Conservation (phyloP, 768 basidiomycete species). For the Bullera alba region DNA sequence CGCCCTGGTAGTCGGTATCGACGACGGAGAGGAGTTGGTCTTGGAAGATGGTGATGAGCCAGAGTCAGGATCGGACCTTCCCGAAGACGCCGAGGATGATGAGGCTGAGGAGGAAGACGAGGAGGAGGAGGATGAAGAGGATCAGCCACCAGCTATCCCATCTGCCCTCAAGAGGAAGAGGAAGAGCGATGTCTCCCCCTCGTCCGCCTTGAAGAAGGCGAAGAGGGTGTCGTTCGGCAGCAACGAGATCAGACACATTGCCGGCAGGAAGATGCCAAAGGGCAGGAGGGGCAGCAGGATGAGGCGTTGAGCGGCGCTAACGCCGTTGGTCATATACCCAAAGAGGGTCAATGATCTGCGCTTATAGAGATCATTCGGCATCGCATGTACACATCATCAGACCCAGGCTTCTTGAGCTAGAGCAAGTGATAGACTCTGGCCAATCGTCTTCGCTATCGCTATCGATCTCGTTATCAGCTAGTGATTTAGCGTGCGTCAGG, state of each 20-base stretch:
- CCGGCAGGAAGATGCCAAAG: not conserved
- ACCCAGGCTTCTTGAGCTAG: too few species aligned
- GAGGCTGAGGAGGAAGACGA: slow-evolving; percentile 34
- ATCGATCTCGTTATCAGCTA: too few species aligned
- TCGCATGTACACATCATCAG: too few species aligned
- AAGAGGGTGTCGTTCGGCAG: slow-evolving; percentile 31
- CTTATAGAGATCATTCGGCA: too few species aligned
- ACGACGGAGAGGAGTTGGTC: slow-evolving; percentile 27
- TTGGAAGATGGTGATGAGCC: slow-evolving; percentile 41
- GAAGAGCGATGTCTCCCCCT: slow-evolving; percentile 13
- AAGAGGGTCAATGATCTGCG: too few species aligned
- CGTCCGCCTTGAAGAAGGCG: slow-evolving; percentile 12
- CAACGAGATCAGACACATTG: not conserved
- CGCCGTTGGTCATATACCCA: too few species aligned
- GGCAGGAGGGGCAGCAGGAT: not conserved
- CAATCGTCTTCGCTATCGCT: too few species aligned
- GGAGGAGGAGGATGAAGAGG: slow-evolving; percentile 49
- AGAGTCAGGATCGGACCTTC: slow-evolving; percentile 14
- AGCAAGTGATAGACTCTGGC: too few species aligned
- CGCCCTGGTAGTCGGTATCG: slow-evolving; percentile 10
- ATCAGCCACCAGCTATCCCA: slow-evolving; percentile 19
- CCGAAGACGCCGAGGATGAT: slow-evolving; percentile 19
- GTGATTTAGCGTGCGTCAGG: too few species aligned
- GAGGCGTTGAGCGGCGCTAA: too few species aligned
- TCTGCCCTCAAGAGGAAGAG: slow-evolving; percentile 23